These are phyloP conservation scores for Zygoascus ofunaensis DNA, from an alignment of 805 yeast genomes.

Conservation along the genomic window DNA sequence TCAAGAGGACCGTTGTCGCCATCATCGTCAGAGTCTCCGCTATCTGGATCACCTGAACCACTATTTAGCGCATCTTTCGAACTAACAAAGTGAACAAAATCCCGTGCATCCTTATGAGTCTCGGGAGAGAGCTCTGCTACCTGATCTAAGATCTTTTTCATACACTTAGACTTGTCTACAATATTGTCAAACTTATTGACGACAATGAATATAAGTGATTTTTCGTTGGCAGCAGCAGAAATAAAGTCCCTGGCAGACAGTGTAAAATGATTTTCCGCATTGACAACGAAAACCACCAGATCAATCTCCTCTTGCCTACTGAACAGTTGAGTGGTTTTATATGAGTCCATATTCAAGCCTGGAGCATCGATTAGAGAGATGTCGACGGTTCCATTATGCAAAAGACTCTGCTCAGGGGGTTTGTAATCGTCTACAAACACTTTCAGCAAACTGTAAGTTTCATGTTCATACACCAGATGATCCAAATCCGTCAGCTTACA, in stretches of 20 bases:
- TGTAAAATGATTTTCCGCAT: conserved; percentile 93
- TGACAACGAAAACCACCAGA: conserved; percentile 89
- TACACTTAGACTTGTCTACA: conserved; percentile 71
- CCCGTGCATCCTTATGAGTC: conserved; percentile 77
- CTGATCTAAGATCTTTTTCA: conserved; percentile 68
- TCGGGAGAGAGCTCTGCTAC: conserved; percentile 81
- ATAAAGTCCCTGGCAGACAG: conserved; percentile 90
- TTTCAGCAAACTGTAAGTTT: conserved; percentile 61
- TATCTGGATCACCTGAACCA: conserved; percentile 32
- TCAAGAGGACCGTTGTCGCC: conserved; percentile 27
- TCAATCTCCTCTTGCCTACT: conserved; percentile 97
- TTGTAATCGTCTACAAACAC: conserved; percentile 75
- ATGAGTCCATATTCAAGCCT: conserved; percentile 86
- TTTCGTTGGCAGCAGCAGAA: conserved; percentile 81
- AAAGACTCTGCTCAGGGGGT: conserved; percentile 54
- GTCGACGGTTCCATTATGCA: conserved; percentile 86
- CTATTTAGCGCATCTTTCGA: conserved; percentile 41
- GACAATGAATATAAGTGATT: conserved; percentile 85
- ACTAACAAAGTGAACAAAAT: conserved; percentile 88
- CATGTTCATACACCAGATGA: conserved; percentile 64
- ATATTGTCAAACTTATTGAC: conserved; percentile 88
- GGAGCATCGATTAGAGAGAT: conserved; percentile 95
- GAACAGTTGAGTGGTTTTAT: conserved; percentile 89
- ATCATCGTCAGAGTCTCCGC: conserved; percentile 32
- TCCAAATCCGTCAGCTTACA: conserved; percentile 49